phyloP scores from a whole-genome alignment of 495 filamentous ascomycete species.

The Xylaria nigripes region DNA sequence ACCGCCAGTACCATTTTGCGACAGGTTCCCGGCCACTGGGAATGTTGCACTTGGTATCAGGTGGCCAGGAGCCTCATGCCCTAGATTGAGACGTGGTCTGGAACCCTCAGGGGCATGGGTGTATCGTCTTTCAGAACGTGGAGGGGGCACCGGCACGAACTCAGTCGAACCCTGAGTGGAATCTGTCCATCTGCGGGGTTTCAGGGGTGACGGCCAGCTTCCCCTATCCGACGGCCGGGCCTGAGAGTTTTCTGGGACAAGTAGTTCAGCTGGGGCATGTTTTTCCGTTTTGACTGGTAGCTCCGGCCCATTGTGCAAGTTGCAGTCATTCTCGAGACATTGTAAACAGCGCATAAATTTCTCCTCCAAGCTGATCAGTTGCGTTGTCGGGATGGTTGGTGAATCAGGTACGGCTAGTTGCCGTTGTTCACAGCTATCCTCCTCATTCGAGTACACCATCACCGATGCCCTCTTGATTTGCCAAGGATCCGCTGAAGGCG shows the following conservation, averaged over 20 bases:
- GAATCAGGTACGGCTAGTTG: conserved; percentile 19
- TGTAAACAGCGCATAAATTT: conserved; percentile 6
- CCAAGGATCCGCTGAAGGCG: conserved; percentile 14
- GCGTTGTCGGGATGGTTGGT: conserved; percentile 24
- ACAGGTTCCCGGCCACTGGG: conserved; percentile 10
- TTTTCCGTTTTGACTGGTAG: too few species aligned
- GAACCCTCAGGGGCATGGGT: conserved; percentile 11
- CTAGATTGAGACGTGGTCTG: background rate
- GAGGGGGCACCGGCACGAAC: background rate
- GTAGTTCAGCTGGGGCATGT: too few species aligned
- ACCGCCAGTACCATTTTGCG: conserved; percentile 13
- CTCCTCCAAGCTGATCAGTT: conserved; percentile 18
- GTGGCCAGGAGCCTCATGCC: conserved; percentile 11
- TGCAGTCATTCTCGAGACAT: conserved; percentile 12
- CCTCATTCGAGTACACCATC: conserved; percentile 19
- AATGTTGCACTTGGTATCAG: conserved; percentile 16
- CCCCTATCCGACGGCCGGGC: conserved; percentile 21
- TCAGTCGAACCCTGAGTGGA: conserved; percentile 24
- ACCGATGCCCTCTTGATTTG: conserved; percentile 20
- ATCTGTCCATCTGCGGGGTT: conserved; percentile 26
- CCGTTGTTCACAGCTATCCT: conserved; percentile 18
- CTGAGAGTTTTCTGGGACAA: conserved; percentile 21
- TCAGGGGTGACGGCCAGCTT: conserved; percentile 21
- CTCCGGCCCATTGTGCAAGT: conserved; percentile 20
- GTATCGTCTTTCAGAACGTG: conserved; percentile 18